phyloP scores from a whole-genome alignment of 352 stramenopile species.

The Phytophthora syringae region DNA sequence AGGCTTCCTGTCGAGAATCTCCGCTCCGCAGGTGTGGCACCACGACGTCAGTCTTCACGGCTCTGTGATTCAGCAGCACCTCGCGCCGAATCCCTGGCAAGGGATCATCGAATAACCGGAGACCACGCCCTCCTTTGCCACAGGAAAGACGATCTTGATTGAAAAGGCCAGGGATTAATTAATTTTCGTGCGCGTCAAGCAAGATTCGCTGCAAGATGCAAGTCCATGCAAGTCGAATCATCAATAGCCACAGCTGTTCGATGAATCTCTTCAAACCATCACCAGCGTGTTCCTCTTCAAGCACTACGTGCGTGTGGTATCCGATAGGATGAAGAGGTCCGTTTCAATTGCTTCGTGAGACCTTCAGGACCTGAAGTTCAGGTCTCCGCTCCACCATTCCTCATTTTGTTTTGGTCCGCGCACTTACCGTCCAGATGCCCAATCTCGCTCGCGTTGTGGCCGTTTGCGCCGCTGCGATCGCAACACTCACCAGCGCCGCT shows the following conservation, averaged over 20 bases:
- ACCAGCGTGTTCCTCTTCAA: not conserved
- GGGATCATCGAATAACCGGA: not conserved
- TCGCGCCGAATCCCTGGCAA: not conserved
- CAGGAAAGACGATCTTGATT: constrained; percentile 1
- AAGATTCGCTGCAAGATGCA: constrained; percentile 9
- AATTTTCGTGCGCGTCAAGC: constrained; percentile 5
- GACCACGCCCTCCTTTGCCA: constrained; percentile 5
- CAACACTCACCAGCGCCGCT: constrained; percentile 30
- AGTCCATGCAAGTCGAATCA: not conserved
- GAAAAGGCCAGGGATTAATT: constrained; percentile 10
- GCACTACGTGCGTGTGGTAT: not conserved
- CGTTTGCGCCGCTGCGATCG: constrained; percentile 27
- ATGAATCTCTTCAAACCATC: not conserved
- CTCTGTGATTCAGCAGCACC: not conserved
- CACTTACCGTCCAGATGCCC: not conserved
- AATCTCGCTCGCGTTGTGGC: constrained; percentile 42
- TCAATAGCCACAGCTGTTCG: not conserved
- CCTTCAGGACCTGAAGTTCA: too few relatives aligned
- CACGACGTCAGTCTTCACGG: too few relatives aligned
- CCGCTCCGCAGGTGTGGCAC: constrained; percentile 1
- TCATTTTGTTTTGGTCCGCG: not conserved
- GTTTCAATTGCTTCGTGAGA: constrained; percentile 6
- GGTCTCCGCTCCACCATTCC: constrained; percentile 3
- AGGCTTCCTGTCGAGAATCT: constrained; percentile 5
- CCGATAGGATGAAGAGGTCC: constrained; percentile 4